These are phyloP conservation scores for Lodderomyces elongisporus DNA, from an alignment of 1,139 yeast genomes.

Conservation along the genomic window DNA sequence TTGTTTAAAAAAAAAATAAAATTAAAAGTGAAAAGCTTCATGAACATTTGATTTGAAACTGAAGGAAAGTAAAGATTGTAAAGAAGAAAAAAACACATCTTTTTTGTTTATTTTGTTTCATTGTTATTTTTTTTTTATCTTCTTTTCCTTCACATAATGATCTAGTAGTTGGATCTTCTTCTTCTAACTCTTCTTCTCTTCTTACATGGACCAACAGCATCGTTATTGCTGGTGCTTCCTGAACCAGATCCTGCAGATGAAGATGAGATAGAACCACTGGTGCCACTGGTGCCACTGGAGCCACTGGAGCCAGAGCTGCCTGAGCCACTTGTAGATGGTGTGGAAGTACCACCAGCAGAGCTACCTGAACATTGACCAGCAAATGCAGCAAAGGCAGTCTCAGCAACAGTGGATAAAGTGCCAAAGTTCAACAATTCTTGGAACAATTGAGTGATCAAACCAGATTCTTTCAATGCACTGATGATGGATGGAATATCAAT, in stretches of 20 bases:
- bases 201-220: slow-evolving; percentile 24
- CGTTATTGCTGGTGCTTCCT: not conserved
- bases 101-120: too few relatives aligned
- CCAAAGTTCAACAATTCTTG: slow-evolving; percentile 29
- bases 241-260: slow-evolving; percentile 10
- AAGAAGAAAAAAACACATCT: too few relatives aligned
- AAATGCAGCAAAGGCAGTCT: slow-evolving; percentile 41
- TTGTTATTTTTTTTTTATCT: too few relatives aligned
- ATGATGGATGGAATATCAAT: slow-evolving; percentile 25
- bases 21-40: too few relatives aligned
- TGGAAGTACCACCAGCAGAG: slow-evolving; percentile 6
- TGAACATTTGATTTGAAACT: too few relatives aligned
- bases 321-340: slow-evolving; percentile 12
- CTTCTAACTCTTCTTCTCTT: slow-evolving; percentile 34
- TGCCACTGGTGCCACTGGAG: slow-evolving; percentile 7
- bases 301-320: slow-evolving; percentile 5
- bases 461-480: slow-evolving; percentile 32
- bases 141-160: too few relatives aligned
- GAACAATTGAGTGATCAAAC: slow-evolving; percentile 33
- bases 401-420: slow-evolving; percentile 34
- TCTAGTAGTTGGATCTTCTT: slow-evolving; percentile 19
- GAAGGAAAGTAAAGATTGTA: too few relatives aligned
- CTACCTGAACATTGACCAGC: slow-evolving; percentile 30
- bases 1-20: too few relatives aligned
- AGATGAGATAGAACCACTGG: slow-evolving; percentile 9